phyloP scores from a whole-genome alignment of 2,329 filamentous ascomycete genomes.

The Calycina marina region DNA sequence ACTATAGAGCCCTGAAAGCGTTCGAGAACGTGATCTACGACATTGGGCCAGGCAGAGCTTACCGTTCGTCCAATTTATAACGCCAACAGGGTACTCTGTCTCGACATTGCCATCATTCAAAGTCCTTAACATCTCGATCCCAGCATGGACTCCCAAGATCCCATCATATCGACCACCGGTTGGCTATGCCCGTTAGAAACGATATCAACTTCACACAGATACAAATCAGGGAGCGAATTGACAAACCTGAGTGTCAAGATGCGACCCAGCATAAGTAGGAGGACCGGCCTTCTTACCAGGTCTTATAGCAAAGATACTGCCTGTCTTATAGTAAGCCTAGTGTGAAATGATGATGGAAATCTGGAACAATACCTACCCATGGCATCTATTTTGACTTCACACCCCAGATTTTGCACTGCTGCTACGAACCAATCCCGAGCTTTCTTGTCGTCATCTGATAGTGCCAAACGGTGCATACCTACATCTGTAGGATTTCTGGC shows the following conservation, averaged over 20 bases:
- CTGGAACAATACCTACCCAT: constrained; percentile 37
- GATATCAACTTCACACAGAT: too few relatives aligned
- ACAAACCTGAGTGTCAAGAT: constrained; percentile 45
- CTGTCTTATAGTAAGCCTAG: constrained; percentile 4
- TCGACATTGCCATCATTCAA: constrained; percentile 52
- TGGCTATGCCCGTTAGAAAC: constrained; percentile 30
- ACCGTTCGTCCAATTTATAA: constrained; percentile 6
- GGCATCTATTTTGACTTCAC: constrained; percentile 50
- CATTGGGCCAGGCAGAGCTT: too few relatives aligned
- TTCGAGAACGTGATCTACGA: too few relatives aligned
- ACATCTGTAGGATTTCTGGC: constrained; percentile 46
- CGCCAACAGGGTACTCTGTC: constrained; percentile 37
- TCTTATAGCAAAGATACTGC: constrained; percentile 61
- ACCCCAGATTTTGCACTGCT: constrained; percentile 47
- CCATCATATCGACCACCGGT: constrained; percentile 56
- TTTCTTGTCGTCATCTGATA: constrained; percentile 56
- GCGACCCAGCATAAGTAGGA: constrained; percentile 44
- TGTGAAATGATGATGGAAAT: neutral
- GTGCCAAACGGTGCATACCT: constrained; percentile 61
- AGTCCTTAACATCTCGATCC: constrained; percentile 55
- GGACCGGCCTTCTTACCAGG: constrained; percentile 44
- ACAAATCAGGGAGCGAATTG: constrained; percentile 54
- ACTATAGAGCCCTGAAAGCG: too few relatives aligned
- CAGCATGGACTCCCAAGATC: constrained; percentile 59
- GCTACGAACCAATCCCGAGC: constrained; percentile 64